A percentile compares a stretch with the other conserved stretches of the same genome.
Evolutionary conservation across 2,329 filamentous ascomycete species (phyloP).

Genomic region (Talaromyces sp.): DNA sequence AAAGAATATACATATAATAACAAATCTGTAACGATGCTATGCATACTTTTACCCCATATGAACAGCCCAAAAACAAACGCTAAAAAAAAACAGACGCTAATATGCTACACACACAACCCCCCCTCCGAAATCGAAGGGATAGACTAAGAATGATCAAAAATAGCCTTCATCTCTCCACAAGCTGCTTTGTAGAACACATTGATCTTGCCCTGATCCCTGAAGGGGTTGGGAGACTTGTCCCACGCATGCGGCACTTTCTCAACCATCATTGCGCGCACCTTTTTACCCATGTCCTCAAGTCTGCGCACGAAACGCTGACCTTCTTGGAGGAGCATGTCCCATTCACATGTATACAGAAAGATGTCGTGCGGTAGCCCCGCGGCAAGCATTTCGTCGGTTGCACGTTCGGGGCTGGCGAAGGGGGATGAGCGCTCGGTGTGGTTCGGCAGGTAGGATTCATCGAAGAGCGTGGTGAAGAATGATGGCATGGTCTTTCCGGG

Average conservation of each 20-base stretch:
- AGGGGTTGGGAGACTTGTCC: slow-evolving; percentile 50
- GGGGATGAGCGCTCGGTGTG: slow-evolving; percentile 52
- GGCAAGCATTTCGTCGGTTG: slow-evolving; percentile 52
- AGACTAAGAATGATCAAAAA: slow-evolving; percentile 32
- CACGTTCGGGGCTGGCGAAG: slow-evolving; percentile 58
- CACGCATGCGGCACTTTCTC: slow-evolving; percentile 47
- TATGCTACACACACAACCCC: slow-evolving; percentile 3
- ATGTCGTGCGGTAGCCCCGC: slow-evolving; percentile 57
- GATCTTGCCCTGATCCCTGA: slow-evolving; percentile 43
- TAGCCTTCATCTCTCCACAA: slow-evolving; percentile 42
- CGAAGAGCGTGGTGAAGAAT: slow-evolving; percentile 50
- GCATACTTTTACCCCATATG: neutral
- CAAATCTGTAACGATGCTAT: neutral
- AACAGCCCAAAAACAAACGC: neutral
- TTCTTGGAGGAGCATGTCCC: slow-evolving; percentile 64
- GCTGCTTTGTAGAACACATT: slow-evolving; percentile 44
- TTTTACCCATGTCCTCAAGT: slow-evolving; percentile 43
- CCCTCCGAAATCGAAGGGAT: neutral
- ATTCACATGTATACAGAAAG: slow-evolving; percentile 62
- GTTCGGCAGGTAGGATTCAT: slow-evolving; percentile 48
- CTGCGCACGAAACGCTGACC: slow-evolving; percentile 47
- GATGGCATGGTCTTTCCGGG: slow-evolving; percentile 49
- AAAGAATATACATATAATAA: neutral
- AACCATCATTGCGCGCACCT: slow-evolving; percentile 45
- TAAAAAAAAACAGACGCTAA: neutral